Evolutionary conservation across 1,139 yeast genomes (phyloP).

Genomic region (Casaregolazyma lundiana): DNA sequence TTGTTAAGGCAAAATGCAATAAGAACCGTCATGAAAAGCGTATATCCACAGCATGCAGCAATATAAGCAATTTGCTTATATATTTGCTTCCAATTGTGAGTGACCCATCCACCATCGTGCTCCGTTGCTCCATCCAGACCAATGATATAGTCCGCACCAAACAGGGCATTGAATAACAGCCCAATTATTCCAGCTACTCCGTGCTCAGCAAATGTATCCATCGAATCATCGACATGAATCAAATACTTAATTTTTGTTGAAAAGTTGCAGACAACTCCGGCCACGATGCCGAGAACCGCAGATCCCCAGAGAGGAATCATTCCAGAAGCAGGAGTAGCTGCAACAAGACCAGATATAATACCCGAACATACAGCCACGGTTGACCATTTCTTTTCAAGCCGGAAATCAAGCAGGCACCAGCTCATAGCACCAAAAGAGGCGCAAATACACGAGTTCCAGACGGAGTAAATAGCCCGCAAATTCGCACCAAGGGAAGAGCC

Average conservation of each 20-base stretch:
- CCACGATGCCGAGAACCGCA: constrained; percentile 70
- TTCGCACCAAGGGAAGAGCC: constrained; percentile 64
- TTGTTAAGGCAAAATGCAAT: constrained; percentile 69
- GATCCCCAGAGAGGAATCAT: constrained; percentile 90
- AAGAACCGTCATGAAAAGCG: constrained; percentile 71
- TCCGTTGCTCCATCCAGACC: constrained; percentile 77
- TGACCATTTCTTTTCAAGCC: constrained; percentile 86
- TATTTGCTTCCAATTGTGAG: constrained; percentile 85
- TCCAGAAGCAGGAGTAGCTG: constrained; percentile 61
- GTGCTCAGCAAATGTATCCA: constrained; percentile 97
- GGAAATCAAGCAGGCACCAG: constrained; percentile 87
- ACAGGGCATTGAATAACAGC: constrained; percentile 76
- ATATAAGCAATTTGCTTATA: constrained; percentile 86
- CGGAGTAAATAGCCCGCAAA: constrained; percentile 70
- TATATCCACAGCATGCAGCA: constrained; percentile 68
- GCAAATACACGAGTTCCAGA: constrained; percentile 85
- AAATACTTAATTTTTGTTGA: constrained; percentile 83
- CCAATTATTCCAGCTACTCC: constrained; percentile 95
- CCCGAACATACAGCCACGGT: constrained; percentile 96
- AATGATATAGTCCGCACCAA: constrained; percentile 81
- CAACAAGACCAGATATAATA: constrained; percentile 72
- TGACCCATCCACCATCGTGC: constrained; percentile 88
- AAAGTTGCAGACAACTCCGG: constrained; percentile 85
- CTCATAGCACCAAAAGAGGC: constrained; percentile 90
- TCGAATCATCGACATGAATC: constrained; percentile 79